Evolutionary conservation across 164 flowering plant genomes (phyloP), one percentile per base, ranked within the genome.

Genomic region (Aristolochia californica): DNA sequence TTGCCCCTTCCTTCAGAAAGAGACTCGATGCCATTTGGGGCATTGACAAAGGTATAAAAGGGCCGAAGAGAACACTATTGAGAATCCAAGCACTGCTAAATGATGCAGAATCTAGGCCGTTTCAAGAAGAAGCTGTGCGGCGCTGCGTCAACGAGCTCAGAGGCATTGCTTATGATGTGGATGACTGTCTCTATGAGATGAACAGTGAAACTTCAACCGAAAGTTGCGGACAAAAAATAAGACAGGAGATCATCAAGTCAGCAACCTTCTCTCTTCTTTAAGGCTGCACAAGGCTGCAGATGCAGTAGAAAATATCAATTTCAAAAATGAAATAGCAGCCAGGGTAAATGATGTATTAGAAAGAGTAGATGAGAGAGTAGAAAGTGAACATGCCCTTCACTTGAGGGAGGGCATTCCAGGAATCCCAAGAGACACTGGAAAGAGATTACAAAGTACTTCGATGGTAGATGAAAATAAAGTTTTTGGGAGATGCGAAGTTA

Each of bases 61-160:
- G 20, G 14, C 53, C 48, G 23, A 27, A 48, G 40, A 48, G 43
- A 3, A 59, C 13, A 13, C 16, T 59, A 11, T 34, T 51, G 17
- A 38, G 27, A 9, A 50, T 60, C 23, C 30, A 50, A 26, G 18
- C 48, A 7, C 56, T 60, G 55, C 56, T 60, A 25, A 22, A 24
- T 13, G 63, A 60, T 24, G 63, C 63, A 0, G 54, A 60, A 34
- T 23, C 16, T 13, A 4, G 52, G 55, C 55, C 17, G 12, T 27
- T 43, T 4, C 50, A 34, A 0, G 34, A 23, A 9, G 43, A 51
- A 30, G 45, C 55, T 4, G 28, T 60, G 34, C 34, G 43, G 24
- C 12, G 26, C 25, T 60, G 56, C 56, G 48, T 60, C 20, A 20
- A 30, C 5, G 50, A 60, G 63, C 63, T 60, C 2, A 40, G 51